Conservation (phyloP, 2,329 filamentous ascomycete species). For the Stylonectria norvegica region DNA sequence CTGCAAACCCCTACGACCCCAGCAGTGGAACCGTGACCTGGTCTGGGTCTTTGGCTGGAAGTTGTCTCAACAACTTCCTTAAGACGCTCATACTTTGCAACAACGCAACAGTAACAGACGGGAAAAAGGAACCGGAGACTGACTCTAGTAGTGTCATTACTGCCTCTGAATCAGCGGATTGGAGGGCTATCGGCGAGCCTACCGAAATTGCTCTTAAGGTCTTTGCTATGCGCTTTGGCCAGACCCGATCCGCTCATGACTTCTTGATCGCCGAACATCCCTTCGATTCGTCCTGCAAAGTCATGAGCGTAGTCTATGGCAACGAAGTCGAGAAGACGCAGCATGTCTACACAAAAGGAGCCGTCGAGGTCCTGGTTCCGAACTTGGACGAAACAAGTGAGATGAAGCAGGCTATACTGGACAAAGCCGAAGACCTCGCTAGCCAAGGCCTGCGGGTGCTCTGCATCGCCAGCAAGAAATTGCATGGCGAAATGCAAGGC, state of each 20-base stretch:
- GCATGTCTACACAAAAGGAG: slow-evolving; percentile 56
- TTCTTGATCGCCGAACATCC: slow-evolving; percentile 62
- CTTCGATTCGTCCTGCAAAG: slow-evolving; percentile 70
- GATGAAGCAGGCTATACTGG: slow-evolving; percentile 44
- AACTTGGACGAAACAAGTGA: slow-evolving; percentile 47
- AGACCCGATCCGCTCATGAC: slow-evolving; percentile 44
- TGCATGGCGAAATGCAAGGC: slow-evolving; percentile 34
- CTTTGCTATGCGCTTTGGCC: slow-evolving; percentile 65
- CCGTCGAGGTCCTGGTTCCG: slow-evolving; percentile 55
- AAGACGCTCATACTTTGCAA: slow-evolving; percentile 61
- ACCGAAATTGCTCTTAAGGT: slow-evolving; percentile 74
- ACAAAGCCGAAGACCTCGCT: slow-evolving; percentile 54
- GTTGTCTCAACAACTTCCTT: slow-evolving; percentile 45
- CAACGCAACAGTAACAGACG: slow-evolving; percentile 49
- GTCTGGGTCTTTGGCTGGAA: slow-evolving; percentile 39
- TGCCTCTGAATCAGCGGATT: slow-evolving; percentile 42
- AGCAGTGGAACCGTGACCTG: slow-evolving; percentile 51
- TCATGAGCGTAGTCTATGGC: slow-evolving; percentile 68
- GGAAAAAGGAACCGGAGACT: slow-evolving; percentile 44
- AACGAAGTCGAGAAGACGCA: slow-evolving; percentile 32
- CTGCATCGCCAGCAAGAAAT: slow-evolving; percentile 56
- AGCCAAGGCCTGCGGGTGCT: slow-evolving; percentile 65
- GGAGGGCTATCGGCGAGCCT: slow-evolving; percentile 62
- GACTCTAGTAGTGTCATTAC: slow-evolving; percentile 48
- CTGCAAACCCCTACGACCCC: slow-evolving; percentile 59